Conservation (phyloP, 768 basidiomycete genomes). For the Erythrobasidium yunnanense region DNA sequence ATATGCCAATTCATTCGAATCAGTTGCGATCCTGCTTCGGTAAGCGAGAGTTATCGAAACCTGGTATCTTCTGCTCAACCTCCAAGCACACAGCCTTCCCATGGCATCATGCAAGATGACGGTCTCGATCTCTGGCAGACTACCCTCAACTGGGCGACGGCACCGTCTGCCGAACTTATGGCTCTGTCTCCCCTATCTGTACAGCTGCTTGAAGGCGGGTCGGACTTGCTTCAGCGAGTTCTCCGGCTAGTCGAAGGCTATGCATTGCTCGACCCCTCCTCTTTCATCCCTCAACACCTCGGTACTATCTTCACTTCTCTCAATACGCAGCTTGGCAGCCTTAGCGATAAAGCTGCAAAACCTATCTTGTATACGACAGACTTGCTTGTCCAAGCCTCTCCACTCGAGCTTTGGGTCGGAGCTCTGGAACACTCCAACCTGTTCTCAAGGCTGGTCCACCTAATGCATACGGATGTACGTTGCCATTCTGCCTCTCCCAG, state of each 20-base stretch:
- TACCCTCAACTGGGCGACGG: conserved; percentile 56
- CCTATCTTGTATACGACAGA: conserved; percentile 16
- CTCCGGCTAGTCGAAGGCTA: conserved; percentile 65
- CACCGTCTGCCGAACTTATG: conserved; percentile 47
- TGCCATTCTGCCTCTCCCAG: too few species aligned
- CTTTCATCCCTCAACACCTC: conserved; percentile 45
- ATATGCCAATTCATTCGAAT: conserved; percentile 58
- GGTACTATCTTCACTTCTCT: not conserved
- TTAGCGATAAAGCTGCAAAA: not conserved
- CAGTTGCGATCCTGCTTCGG: conserved; percentile 53
- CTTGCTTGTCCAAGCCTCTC: not conserved
- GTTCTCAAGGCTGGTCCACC: not conserved
- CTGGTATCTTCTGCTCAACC: conserved; percentile 26
- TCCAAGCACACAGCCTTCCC: conserved; percentile 22
- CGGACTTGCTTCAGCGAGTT: conserved; percentile 63
- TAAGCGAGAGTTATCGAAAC: not conserved
- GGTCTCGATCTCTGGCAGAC: conserved; percentile 63
- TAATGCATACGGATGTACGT: not conserved
- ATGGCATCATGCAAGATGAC: conserved; percentile 57
- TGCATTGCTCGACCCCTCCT: conserved; percentile 56
- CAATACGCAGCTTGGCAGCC: not conserved
- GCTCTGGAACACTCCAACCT: not conserved
- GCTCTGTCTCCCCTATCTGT: conserved; percentile 56
- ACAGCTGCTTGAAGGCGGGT: conserved; percentile 53
- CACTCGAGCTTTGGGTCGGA: not conserved